Evolutionary conservation across 1,139 yeast genomes (phyloP).

Genomic region (Spencermartinsiella ligniputridi): DNA sequence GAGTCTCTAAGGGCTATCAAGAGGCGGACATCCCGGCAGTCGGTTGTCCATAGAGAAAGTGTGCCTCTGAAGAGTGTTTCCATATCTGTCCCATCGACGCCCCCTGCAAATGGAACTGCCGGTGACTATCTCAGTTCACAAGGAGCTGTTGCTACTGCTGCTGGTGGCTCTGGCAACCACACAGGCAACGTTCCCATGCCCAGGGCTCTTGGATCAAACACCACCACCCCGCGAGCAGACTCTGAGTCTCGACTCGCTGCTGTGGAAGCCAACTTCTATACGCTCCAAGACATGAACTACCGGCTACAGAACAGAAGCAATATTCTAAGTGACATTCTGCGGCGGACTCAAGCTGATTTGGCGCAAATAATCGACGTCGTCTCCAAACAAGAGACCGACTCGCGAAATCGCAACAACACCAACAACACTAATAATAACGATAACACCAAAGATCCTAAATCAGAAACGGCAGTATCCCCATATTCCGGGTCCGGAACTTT

Average conservation of each 20-base stretch:
- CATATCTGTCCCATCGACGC: slow-evolving; percentile 27
- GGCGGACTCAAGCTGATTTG: slow-evolving; percentile 20
- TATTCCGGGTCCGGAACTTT: not conserved
- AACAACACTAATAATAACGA: not conserved
- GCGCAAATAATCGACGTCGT: slow-evolving; percentile 11
- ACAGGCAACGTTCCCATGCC: not conserved
- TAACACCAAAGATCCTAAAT: not conserved
- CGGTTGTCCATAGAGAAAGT: slow-evolving; percentile 29
- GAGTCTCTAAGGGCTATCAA: slow-evolving; percentile 61
- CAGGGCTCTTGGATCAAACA: too few relatives aligned
- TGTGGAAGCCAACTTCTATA: slow-evolving; percentile 22
- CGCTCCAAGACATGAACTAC: slow-evolving; percentile 20
- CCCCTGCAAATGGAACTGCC: slow-evolving; percentile 18
- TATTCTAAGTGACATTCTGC: slow-evolving; percentile 17
- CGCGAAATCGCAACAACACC: not conserved
- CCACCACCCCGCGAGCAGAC: not conserved
- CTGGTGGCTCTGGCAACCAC: not conserved
- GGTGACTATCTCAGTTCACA: slow-evolving; percentile 5
- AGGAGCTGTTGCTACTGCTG: slow-evolving; percentile 4
- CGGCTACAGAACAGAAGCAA: slow-evolving; percentile 15
- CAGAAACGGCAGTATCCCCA: not conserved
- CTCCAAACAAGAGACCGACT: not conserved
- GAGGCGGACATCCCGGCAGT: slow-evolving; percentile 48
- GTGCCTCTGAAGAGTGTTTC: slow-evolving; percentile 29
- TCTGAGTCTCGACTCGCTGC: slow-evolving; percentile 14